These are phyloP conservation scores for Boeremia exigua DNA, from an alignment of 2,329 filamentous ascomycete genomes.

Conservation along the genomic window DNA sequence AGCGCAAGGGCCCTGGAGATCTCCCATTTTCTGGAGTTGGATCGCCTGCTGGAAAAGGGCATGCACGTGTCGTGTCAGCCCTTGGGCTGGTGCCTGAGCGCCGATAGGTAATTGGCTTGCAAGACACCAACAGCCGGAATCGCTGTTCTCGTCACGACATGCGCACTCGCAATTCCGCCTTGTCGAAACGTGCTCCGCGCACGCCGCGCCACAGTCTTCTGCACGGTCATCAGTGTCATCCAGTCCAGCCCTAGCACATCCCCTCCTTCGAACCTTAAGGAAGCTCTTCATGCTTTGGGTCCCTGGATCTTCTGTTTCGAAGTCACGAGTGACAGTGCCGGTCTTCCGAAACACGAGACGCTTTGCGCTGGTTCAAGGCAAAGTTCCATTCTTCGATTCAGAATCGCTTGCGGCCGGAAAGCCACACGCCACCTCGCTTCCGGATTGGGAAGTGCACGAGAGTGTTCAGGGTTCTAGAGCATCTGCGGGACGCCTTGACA, in stretches of 20 bases:
- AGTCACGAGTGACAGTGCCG: background rate
- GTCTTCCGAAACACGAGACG: background rate
- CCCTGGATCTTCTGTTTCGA: background rate
- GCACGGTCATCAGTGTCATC: background rate
- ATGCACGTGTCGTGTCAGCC: slow-evolving; percentile 1
- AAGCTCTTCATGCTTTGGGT: background rate
- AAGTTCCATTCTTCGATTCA: background rate
- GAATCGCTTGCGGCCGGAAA: background rate
- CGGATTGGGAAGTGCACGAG: slow-evolving; percentile 6
- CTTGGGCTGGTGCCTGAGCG: slow-evolving; percentile 4
- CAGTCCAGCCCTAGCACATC: background rate
- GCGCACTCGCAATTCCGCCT: slow-evolving; percentile 6
- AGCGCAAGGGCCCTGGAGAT: slow-evolving; percentile 9
- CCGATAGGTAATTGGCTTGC: background rate
- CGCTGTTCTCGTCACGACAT: background rate
- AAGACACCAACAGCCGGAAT: background rate
- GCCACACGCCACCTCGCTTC: slow-evolving; percentile 5
- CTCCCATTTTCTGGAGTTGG: slow-evolving; percentile 1
- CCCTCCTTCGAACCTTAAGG: background rate
- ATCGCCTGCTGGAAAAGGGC: slow-evolving; percentile 1
- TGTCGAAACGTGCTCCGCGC: slow-evolving; percentile 4
- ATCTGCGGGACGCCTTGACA: background rate
- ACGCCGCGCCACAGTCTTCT: background rate
- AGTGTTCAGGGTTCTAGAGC: slow-evolving; percentile 2
- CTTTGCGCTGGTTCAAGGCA: background rate